Evolutionary conservation across 2,329 filamentous ascomycete species (phyloP), one percentile per base, ranked within the genome.

Genomic region (Talaromyces verruculosus): DNA sequence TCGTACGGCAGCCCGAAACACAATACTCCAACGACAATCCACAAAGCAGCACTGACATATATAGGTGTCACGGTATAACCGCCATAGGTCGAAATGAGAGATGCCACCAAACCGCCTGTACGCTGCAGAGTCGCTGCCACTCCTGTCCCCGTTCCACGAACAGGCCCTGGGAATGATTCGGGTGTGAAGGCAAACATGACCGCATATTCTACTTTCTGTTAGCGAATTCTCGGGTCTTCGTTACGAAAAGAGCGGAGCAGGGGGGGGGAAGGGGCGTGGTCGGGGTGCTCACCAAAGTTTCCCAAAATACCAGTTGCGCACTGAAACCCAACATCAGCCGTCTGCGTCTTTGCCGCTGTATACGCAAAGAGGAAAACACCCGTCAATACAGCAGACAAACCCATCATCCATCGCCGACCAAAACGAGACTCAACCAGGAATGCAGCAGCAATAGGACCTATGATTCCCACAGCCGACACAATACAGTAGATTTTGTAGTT

Each of bases 321-420:
- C n/a, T 73, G 72, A 49, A 78, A 75, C 2, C 72, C 75, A 37
- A 78, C 67, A 60, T 73, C 71, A 6, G 72, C 69, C 0, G 67
- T 78, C 73, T 66, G 79, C 0, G 76, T 80, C 1, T 76, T 75
- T 2, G 82, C 80, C 0, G 71, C 74, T 0, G 82, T 82, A 61
- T 83, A 82, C 1, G 81, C 76, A 15, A 83, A 80, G 17, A 84
- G 78, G 35, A 83, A 83, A 0, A 78, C 75, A 1, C 81, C 81
- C 33, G 81, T 83, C 0, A 84, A 67, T 0, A 78, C 76, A 0
- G 82, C 75, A 0, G 80, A 81, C 3, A 77, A 70, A 1, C 78
- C 78, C 79, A 82, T 81, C 77, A 81, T 82, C 75, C 79, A 80
- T 4, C 78, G 73, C 6, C 80, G 75, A 0, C 80, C 80, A 6